Evolutionary conservation across 495 filamentous ascomycete species (phyloP), one percentile per base, ranked within the genome.

Genomic region (Daldinia loculata): DNA sequence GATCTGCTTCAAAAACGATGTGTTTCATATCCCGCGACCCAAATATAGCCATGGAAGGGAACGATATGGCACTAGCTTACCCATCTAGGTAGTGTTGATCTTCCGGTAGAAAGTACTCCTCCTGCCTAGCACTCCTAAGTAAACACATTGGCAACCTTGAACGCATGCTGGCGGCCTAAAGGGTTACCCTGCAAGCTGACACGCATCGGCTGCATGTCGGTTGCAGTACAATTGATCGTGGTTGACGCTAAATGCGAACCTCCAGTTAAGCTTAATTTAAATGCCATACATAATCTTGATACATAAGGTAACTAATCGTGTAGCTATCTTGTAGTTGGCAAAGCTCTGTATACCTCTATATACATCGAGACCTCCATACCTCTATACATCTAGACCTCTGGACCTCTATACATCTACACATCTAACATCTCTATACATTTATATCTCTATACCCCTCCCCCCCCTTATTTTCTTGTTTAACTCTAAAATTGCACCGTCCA

Each of bases 241-340:
- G 32, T 32, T 41, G 56, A 39, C 56, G 56, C 56, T 22, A 38
- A 39, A 58, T 38, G 56, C 30, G 34, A 58, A 34, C 32, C 9
- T 58, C 56, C 24, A 36, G 30, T 58, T 58, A 58, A 58, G 56
- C 56, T 58, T 58, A 56, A 56, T 58, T 58, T 58, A 58, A 58
- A 39, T 32, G 19, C 15, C 34, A 34, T 57, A 22, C 29, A 36
- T 22, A 48, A 36, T 36, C 12, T 4, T 36, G 34, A 36, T 36
- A 14, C 34, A 36, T 36, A 36, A 36, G 34, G 34, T 36, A 36
- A 36, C 14, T 36, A 36, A 36, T 36, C 34, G 34, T 36, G 34
- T 14, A 36, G 34, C 4, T 36, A 9, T 36, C 6, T 36, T 36
- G 34, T 36, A 36, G 34, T 36, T 14, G 11, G 12, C 12, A 36